A percentile compares a stretch with the other conserved stretches of the same genome.
phyloP scores from a whole-genome alignment of 176 grass and related monocot genomes.

The Juncus effusus region DNA sequence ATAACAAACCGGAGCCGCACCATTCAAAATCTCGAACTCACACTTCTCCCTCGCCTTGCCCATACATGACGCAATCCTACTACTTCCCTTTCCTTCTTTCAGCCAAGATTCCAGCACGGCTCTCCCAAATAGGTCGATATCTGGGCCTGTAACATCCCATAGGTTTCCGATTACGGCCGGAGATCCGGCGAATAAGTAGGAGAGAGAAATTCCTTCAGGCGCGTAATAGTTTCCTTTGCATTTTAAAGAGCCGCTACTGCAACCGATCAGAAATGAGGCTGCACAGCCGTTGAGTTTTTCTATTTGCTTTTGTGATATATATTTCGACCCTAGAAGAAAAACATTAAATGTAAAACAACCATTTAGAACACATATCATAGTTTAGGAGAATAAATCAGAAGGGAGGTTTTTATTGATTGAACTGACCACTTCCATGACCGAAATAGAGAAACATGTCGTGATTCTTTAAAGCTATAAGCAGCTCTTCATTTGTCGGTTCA shows the following conservation, averaged over 20 bases:
- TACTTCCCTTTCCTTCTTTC: slow-evolving; percentile 33
- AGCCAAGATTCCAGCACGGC: slow-evolving; percentile 76
- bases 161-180: slow-evolving; percentile 52
- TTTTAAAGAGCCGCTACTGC: slow-evolving; percentile 65
- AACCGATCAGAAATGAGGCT: slow-evolving; percentile 91
- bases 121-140: slow-evolving; percentile 77
- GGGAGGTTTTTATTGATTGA: background rate
- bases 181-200: no score
- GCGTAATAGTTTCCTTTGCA: slow-evolving; percentile 60
- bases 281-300: slow-evolving; percentile 66
- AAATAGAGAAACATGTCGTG: slow-evolving; percentile 88
- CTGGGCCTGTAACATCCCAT: slow-evolving; percentile 76
- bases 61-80: slow-evolving; percentile 54
- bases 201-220: slow-evolving; percentile 39
- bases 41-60: slow-evolving; percentile 67
- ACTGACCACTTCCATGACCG: slow-evolving; percentile 91
- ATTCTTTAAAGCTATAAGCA: slow-evolving; percentile 53
- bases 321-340: slow-evolving; percentile 50
- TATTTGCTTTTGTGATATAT: slow-evolving; percentile 64
- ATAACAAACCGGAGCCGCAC: slow-evolving; percentile 89
- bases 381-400: no score
- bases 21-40: slow-evolving; percentile 56
- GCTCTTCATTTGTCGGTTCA: slow-evolving; percentile 47
- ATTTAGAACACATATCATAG: no score
- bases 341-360: no score